Evolutionary conservation across 257 asterid genomes (phyloP), one percentile per base, ranked within the genome.

Genomic region (Leonotis leonurus): DNA sequence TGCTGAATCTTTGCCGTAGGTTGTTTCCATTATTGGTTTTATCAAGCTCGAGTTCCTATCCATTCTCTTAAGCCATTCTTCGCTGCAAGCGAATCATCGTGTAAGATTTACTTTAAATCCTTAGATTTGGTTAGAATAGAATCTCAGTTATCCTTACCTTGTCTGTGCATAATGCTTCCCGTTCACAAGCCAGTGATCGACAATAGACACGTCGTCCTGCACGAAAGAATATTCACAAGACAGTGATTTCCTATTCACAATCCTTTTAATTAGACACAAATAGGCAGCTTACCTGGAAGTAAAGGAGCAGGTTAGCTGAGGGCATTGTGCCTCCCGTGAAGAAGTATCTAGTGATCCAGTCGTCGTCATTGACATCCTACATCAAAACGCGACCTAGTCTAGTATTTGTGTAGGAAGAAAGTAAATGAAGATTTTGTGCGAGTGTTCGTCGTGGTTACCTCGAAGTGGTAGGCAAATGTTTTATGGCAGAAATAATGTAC

Each of bases 301-400:
- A 92, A n/a, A 92, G 95, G 62, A 92, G 96, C 70, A 89, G 74
- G 70, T 85, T 80, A 48, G 96, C 96, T 0, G 96, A 77, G 50
- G 97, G 96, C 95, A 92, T 92, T 53, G 95, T 92, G 50, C 98
- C 98, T 25, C 99, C 96, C 3, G 85, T 72, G 59, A 92, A 92
- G 86, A 89, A 92, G 76, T 92, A 86, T 70, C 95, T 77, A 56
- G 97, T 92, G 53, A 92, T 92, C 99, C 96, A 89, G 65, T 92
- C 96, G 17, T 92, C 99, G 16, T 86, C 95, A 16, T 65, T 85
- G 40, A 85, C 76, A 69, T 89, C 97, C 98, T 86, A 76, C 74
- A 60, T n/a, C 37, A 40, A 24, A 27, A 26, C 10, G 29, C 22
- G 9, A 30, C 9, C 40, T 12, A 13, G 32, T 45, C 54, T 13